These are phyloP conservation scores for Diaporthe citri DNA, from an alignment of 2,329 filamentous ascomycete genomes.

Conservation along the genomic window DNA sequence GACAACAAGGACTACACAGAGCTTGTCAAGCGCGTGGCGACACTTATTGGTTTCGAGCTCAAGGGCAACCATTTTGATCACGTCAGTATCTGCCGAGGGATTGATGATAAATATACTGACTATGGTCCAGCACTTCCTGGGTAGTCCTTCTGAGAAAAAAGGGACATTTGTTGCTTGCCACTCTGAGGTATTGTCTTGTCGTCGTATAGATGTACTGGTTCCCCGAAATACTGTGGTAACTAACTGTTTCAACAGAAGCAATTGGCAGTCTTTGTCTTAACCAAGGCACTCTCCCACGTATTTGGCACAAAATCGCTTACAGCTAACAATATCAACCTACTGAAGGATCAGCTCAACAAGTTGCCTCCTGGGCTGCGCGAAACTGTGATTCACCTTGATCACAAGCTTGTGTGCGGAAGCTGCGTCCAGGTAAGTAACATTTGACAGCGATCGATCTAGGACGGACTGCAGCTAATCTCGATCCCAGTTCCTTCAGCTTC, in stretches of 20 bases:
- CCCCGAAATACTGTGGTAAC: background rate
- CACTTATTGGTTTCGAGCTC: background rate
- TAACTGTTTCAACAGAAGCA: background rate
- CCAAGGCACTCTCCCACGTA: background rate
- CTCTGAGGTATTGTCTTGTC: background rate
- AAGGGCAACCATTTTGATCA: background rate
- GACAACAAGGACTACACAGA: background rate
- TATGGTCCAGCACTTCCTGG: background rate
- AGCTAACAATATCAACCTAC: rapidly evolving
- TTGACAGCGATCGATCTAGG: too few species aligned
- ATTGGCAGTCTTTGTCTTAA: background rate
- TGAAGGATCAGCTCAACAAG: background rate
- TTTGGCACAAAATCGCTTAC: background rate
- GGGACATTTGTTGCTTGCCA: background rate
- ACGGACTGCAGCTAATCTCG: background rate
- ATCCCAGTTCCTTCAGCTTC: background rate
- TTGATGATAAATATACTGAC: background rate
- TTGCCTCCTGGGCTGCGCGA: background rate
- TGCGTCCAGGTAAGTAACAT: background rate
- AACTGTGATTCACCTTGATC: background rate
- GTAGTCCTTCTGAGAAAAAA: background rate
- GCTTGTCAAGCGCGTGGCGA: background rate
- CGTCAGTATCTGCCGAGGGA: background rate
- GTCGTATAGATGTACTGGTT: background rate
- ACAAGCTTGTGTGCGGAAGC: background rate